Evolutionary conservation across 1,139 yeast species (phyloP).

Genomic region (Pneumocystis sp.): DNA sequence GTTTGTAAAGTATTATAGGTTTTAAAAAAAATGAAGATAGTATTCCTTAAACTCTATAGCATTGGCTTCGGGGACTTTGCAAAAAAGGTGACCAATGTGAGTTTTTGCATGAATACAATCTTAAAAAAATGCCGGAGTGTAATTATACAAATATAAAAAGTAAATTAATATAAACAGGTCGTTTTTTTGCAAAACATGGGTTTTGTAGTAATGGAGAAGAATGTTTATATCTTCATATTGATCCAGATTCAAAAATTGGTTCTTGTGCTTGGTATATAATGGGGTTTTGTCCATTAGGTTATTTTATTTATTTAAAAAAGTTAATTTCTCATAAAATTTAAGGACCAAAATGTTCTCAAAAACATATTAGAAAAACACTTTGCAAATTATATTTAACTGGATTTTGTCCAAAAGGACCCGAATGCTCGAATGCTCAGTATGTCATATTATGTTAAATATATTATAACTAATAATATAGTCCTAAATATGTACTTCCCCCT

Average conservation of each 20-base stretch:
- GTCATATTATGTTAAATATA: background rate
- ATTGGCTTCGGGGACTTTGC: conserved; percentile 94
- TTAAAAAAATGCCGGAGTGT: conserved; percentile 95
- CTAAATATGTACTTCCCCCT: background rate
- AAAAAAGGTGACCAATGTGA: conserved; percentile 96
- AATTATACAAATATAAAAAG: conserved; percentile 41
- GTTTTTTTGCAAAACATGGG: conserved; percentile 37
- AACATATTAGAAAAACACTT: conserved; percentile 63
- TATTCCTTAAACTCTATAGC: conserved; percentile 48
- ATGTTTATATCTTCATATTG: conserved; percentile 82
- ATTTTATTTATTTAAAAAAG: background rate
- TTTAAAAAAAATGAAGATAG: background rate
- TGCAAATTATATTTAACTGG: conserved; percentile 84
- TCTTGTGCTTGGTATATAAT: conserved; percentile 68
- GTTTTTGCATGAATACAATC: conserved; percentile 84
- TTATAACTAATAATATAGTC: background rate
- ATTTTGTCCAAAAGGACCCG: conserved; percentile 59
- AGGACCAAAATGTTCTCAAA: conserved; percentile 54
- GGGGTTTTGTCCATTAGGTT: conserved; percentile 87
- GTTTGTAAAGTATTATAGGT: conserved; percentile 22
- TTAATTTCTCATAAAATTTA: background rate
- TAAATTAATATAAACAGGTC: background rate
- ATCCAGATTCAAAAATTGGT: conserved; percentile 76
- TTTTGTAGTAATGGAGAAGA: conserved; percentile 90
- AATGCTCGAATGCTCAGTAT: conserved; percentile 28